Base-by-base conservation (phyloP, 2,329 filamentous ascomycete species). In the Penicillium concentricum region DNA sequence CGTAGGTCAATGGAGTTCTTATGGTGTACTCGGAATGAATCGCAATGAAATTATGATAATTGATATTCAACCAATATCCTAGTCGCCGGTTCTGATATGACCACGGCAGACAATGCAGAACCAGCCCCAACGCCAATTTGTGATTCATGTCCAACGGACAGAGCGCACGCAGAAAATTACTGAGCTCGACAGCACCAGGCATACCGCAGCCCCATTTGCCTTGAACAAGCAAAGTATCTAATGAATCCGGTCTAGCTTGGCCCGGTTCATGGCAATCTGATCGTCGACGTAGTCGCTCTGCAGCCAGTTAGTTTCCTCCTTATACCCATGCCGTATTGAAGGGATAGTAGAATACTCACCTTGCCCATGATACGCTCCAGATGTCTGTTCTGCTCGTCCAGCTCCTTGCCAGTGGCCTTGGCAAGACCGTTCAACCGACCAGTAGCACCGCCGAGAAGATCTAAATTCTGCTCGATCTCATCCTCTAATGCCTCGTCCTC, bases 271-370 rank as follows among this genome's bases (percentile, higher is more conserved):
- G 57, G 86, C 85, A 67, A 93, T 90, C 69, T 89, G 84, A 64
- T 93, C 89, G 73, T 92, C 89, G 64, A 96, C 90, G 66, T 81
- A 83, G 72, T 96, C 91, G 76, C 87, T 93, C 90, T 91, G 72
- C 26, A 46, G 61, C 28, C 44, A 59, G 54, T 74, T 64, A 74
- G 69, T 51, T 52, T 51, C 34, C 13, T 34, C 12, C 39, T 5
- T 24, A 38, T 12, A 12, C 20, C 3, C 26, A 12, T 20, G 30
- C 16, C 12, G 26, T 5, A 54, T 18, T 28, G 13, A 12, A 35
- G 16, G 6, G 20, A 13, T n/a, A 34, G 7, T 26, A n/a, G 22
- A 43, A 54, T 58, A 67, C 79, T 70, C 76, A 89, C 89, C 88
- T 95, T 95, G 63, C 79, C 79, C 62, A 84, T 89, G 69, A 97